Evolutionary conservation across 2,329 filamentous ascomycete genomes (phyloP).

Genomic region (Clonostachys solani): DNA sequence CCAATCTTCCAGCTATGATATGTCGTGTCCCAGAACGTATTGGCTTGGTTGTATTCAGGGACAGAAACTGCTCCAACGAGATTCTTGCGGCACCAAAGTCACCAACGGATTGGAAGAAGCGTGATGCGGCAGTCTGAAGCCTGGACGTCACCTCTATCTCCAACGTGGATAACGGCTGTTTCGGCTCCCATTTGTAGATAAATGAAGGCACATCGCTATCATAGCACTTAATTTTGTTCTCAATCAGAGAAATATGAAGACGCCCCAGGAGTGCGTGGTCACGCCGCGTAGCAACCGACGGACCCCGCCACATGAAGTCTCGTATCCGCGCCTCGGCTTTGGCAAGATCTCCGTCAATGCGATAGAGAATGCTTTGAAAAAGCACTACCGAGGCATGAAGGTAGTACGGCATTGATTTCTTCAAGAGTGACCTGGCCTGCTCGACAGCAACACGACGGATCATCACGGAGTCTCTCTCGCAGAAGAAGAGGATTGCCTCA

Average conservation of each 20-base stretch:
- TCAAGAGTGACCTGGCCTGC: slow-evolving; percentile 13
- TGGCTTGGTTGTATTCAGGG: slow-evolving; percentile 13
- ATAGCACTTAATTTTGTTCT: slow-evolving; percentile 25
- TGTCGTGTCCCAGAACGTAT: slow-evolving; percentile 15
- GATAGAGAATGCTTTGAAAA: slow-evolving; percentile 22
- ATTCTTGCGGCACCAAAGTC: slow-evolving; percentile 19
- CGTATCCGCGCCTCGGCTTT: slow-evolving; percentile 15
- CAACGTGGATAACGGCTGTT: slow-evolving; percentile 18
- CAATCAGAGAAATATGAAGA: slow-evolving; percentile 24
- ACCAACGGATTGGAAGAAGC: slow-evolving; percentile 24
- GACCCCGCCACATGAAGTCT: slow-evolving; percentile 12
- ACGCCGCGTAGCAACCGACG: slow-evolving; percentile 8
- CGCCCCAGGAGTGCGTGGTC: slow-evolving; percentile 22
- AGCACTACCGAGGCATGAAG: slow-evolving; percentile 20
- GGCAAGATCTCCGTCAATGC: slow-evolving; percentile 15
- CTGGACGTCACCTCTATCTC: slow-evolving; percentile 24
- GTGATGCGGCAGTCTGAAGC: slow-evolving; percentile 21
- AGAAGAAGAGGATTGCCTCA: slow-evolving; percentile 21
- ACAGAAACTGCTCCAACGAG: slow-evolving; percentile 21
- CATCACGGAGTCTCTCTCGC: slow-evolving; percentile 18
- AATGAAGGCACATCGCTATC: slow-evolving; percentile 17
- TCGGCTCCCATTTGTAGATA: slow-evolving; percentile 22
- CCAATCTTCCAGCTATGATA: slow-evolving; percentile 17
- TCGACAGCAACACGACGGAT: slow-evolving; percentile 15
- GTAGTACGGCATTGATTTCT: slow-evolving; percentile 21